Evolutionary conservation across 139 green algal species (phyloP).

Genomic region (Chlorokybus atmophyticus): DNA sequence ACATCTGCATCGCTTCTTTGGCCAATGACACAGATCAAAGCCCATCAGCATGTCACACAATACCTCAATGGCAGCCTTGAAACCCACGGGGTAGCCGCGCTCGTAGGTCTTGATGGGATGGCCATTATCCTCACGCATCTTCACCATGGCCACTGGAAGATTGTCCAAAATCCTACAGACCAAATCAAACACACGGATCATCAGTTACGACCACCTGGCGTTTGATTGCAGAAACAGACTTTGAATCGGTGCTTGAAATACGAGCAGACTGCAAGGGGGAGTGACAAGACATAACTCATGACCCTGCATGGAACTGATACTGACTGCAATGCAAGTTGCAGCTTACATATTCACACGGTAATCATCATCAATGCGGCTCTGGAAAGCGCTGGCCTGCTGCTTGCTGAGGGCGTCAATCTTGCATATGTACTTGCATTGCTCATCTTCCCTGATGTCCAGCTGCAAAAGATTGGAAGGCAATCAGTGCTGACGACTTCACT

Average conservation of each 20-base stretch:
- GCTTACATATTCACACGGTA: slow-evolving; percentile 95
- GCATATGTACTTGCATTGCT: slow-evolving; percentile 91
- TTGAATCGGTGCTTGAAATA: neutral
- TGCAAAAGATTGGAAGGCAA: too few species aligned
- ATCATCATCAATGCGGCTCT: slow-evolving; percentile 74
- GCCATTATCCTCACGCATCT: slow-evolving; percentile 58
- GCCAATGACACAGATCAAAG: too few species aligned
- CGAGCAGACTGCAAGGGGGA: neutral
- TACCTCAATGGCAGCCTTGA: slow-evolving; percentile 50
- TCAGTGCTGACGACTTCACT: too few species aligned
- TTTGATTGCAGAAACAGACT: too few species aligned
- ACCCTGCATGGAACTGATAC: too few species aligned
- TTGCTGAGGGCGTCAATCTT: slow-evolving; percentile 56
- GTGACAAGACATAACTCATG: too few species aligned
- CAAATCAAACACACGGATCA: too few species aligned
- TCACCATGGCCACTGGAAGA: slow-evolving; percentile 84
- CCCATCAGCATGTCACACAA: too few species aligned
- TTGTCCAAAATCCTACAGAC: slow-evolving; percentile 88
- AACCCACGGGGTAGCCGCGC: slow-evolving; percentile 84
- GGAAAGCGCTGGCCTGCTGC: slow-evolving; percentile 63
- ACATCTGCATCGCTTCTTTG: too few species aligned
- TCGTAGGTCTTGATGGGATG: slow-evolving; percentile 80
- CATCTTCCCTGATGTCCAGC: slow-evolving; percentile 76
- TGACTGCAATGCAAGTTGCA: too few species aligned
- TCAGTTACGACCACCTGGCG: too few species aligned